These are phyloP conservation scores for Diaporthe australafricana DNA, from an alignment of 2,329 filamentous ascomycete species.

Conservation along the genomic window DNA sequence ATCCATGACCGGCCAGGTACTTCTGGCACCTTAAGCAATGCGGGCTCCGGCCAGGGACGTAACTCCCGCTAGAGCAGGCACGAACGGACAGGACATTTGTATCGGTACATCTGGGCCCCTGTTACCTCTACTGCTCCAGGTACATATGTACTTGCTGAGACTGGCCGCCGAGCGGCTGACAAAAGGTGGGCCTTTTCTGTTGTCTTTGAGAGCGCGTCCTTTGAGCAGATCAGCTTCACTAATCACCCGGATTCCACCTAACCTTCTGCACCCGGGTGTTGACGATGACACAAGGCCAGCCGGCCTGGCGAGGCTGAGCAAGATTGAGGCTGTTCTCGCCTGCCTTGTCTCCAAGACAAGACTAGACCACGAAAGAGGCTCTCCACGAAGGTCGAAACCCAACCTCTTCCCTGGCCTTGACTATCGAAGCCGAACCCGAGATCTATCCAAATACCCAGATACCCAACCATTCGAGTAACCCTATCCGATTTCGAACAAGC, in stretches of 20 bases:
- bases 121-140: background rate
- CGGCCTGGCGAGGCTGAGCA: background rate
- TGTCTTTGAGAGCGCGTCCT: too few species aligned
- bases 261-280: background rate
- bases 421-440: background rate
- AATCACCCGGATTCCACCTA: too few species aligned
- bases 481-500: background rate
- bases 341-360: background rate
- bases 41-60: slow-evolving; percentile 1
- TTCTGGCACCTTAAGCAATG: background rate
- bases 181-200: background rate
- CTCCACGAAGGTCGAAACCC: background rate
- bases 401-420: background rate
- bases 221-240: too few species aligned
- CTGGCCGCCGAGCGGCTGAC: background rate
- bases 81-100: background rate
- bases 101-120: slow-evolving; percentile 1
- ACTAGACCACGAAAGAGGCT: too few species aligned
- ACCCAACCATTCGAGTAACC: background rate
- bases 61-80: background rate
- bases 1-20: background rate
- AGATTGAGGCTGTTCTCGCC: background rate
- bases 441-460: background rate
- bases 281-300: slow-evolving; percentile 5
- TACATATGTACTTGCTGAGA: too few species aligned